Evolutionary conservation across 2,329 filamentous ascomycete genomes (phyloP).

Genomic region (Fusarium globosum): DNA sequence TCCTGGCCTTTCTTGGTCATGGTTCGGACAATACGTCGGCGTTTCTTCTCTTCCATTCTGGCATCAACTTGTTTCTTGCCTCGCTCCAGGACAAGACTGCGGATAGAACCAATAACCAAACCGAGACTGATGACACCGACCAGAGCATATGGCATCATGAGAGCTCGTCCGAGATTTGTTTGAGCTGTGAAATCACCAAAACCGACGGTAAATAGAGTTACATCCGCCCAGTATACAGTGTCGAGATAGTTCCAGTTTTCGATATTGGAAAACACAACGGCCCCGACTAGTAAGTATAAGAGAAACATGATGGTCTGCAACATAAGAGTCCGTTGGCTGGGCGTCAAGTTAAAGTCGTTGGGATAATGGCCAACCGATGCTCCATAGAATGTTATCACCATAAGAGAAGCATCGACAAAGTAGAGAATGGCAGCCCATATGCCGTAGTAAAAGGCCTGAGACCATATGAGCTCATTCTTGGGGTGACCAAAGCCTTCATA

Average conservation of each 20-base stretch:
- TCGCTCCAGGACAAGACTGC: conserved; percentile 71
- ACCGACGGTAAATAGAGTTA: conserved; percentile 74
- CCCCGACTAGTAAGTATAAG: conserved; percentile 82
- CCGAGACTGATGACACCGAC: conserved; percentile 86
- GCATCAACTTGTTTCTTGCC: conserved; percentile 65
- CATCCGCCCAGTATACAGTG: conserved; percentile 81
- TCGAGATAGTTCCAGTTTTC: conserved; percentile 83
- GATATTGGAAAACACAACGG: conserved; percentile 76
- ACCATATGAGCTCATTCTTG: conserved; percentile 69
- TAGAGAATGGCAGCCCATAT: conserved; percentile 84
- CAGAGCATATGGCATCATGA: conserved; percentile 86
- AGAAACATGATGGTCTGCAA: conserved; percentile 90
- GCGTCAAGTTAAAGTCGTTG: conserved; percentile 81
- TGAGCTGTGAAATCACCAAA: conserved; percentile 66
- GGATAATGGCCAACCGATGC: conserved; percentile 77
- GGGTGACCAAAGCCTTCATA: conserved; percentile 49
- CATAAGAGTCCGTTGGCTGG: conserved; percentile 87
- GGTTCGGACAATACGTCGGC: conserved; percentile 58
- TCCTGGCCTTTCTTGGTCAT: conserved; percentile 60
- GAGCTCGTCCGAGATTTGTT: conserved; percentile 69
- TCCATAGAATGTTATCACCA: conserved; percentile 83
- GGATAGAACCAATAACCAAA: conserved; percentile 84
- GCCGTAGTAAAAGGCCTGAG: conserved; percentile 89
- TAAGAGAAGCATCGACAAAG: conserved; percentile 79
- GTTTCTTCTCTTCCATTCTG: conserved; percentile 69